phyloP scores from a whole-genome alignment of 169 alveolate species.

The Plasmodium ovale region DNA sequence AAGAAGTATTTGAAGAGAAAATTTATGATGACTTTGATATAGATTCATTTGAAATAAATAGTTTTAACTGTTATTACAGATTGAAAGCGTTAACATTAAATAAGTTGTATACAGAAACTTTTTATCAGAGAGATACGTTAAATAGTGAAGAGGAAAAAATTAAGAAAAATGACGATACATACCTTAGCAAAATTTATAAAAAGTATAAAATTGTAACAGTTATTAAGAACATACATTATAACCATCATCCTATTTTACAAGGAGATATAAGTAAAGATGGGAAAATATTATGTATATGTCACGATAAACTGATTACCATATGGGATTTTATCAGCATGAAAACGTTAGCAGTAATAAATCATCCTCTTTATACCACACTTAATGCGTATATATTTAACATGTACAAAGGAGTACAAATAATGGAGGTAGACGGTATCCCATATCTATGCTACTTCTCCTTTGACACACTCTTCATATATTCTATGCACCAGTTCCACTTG shows the following conservation, averaged over 20 bases:
- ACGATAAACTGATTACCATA: slow-evolving; percentile 23
- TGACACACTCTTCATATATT: slow-evolving; percentile 35
- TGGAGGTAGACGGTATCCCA: neutral
- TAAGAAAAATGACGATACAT: too few relatives aligned
- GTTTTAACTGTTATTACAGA: neutral
- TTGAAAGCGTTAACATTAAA: neutral
- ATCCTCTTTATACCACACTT: slow-evolving; percentile 35
- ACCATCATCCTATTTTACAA: slow-evolving; percentile 19
- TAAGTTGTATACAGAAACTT: neutral
- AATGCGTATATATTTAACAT: slow-evolving; percentile 32
- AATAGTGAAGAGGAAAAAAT: neutral
- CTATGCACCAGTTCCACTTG: slow-evolving; percentile 46
- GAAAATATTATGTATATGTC: slow-evolving; percentile 42
- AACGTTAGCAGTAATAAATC: slow-evolving; percentile 48
- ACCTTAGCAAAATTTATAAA: too few relatives aligned
- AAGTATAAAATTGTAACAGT: slow-evolving; percentile 15
- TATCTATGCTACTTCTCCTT: slow-evolving; percentile 34
- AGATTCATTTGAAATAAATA: slow-evolving; percentile 7
- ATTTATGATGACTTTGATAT: slow-evolving; percentile 27
- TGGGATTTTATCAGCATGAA: slow-evolving; percentile 39
- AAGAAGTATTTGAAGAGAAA: slow-evolving; percentile 15
- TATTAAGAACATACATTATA: slow-evolving; percentile 27
- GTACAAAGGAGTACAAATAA: slow-evolving; percentile 45
- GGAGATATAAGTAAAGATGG: slow-evolving; percentile 60
- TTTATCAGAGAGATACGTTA: neutral